phyloP scores from a whole-genome alignment of 257 asterid genomes.

The Solanum medicagineum region DNA sequence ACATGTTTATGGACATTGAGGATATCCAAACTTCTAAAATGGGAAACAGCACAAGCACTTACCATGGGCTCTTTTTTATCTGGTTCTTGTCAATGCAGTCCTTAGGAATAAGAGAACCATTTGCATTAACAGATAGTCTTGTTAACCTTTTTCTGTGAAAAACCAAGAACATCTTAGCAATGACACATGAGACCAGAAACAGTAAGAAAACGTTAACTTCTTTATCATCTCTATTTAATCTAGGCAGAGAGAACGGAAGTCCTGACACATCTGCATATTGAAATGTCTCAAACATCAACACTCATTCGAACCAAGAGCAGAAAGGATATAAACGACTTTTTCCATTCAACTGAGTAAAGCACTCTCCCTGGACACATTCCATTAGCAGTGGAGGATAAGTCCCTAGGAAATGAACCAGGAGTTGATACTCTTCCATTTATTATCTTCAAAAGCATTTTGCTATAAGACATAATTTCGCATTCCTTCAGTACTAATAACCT shows the following conservation, averaged over 20 bases:
- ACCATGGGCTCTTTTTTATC: conserved; percentile 77
- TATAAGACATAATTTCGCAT: background rate
- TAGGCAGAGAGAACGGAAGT: background rate
- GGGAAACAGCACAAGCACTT: conserved; percentile 4
- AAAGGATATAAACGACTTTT: background rate
- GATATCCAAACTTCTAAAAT: background rate
- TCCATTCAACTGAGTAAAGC: background rate
- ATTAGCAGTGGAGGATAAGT: background rate
- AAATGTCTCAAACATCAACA: background rate
- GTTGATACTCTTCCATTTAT: background rate
- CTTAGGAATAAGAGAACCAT: conserved; percentile 67
- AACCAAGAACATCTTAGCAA: background rate
- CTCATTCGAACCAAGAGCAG: background rate
- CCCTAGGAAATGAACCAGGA: background rate
- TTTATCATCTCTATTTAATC: background rate
- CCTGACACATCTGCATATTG: background rate
- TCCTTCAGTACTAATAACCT: background rate
- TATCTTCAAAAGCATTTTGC: background rate
- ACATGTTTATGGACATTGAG: background rate
- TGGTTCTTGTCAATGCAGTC: conserved; percentile 60
- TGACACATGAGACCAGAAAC: background rate
- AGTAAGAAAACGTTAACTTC: background rate
- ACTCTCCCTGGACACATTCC: background rate
- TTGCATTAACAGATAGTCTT: conserved; percentile 78
- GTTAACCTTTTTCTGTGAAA: conserved; percentile 66